phyloP scores from a whole-genome alignment of 768 basidiomycete species.

The Kwoniella sp. region DNA sequence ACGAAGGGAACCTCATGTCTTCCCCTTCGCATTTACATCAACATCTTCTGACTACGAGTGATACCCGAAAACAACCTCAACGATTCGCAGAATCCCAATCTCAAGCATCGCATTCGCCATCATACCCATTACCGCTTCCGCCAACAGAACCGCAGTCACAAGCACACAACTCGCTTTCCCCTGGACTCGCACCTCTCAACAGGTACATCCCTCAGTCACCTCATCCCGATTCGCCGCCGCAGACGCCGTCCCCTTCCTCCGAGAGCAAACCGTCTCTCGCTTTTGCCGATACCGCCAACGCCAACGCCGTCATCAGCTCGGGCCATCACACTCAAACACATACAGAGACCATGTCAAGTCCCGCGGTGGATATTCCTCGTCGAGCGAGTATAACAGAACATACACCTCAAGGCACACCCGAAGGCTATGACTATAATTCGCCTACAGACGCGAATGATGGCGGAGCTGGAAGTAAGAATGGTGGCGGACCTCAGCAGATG shows the following conservation, averaged over 20 bases:
- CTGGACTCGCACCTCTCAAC: constrained; percentile 9
- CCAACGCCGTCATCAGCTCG: not conserved
- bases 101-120: not conserved
- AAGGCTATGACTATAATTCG: constrained; percentile 7
- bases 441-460: not conserved
- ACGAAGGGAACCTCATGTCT: constrained; percentile 1
- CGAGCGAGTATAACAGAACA: not conserved
- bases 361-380: not conserved
- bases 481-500: not conserved
- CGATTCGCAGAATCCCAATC: not conserved
- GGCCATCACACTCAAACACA: not conserved
- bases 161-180: constrained; percentile 9
- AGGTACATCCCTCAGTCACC: constrained; percentile 27
- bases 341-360: not conserved
- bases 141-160: constrained; percentile 7
- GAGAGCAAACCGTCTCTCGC: constrained; percentile 5
- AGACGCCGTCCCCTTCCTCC: constrained; percentile 23
- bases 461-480: not conserved
- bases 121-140: constrained; percentile 1
- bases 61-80: not conserved
- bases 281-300: not conserved
- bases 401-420: constrained; percentile 20
- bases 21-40: not conserved
- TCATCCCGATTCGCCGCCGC: constrained; percentile 21
- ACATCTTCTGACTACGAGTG: not conserved